Evolutionary conservation across 2,329 filamentous ascomycete species (phyloP), one percentile per base, ranked within the genome.

Genomic region (Aspergillus pseudonomiae): DNA sequence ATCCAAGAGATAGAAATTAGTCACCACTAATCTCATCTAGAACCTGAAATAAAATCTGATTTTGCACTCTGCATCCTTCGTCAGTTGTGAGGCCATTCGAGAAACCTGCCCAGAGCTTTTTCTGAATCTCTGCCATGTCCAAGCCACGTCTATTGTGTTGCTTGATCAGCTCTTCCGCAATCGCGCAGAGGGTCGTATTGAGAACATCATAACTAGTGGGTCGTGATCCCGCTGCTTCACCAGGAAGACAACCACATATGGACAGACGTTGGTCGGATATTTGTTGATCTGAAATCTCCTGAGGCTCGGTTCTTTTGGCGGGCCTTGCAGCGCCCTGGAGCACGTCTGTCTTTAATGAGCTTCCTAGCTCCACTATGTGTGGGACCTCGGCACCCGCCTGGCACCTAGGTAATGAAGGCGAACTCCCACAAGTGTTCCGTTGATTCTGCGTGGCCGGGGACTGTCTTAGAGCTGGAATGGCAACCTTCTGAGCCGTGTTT

Each of bases 41-140:
- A 21, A 79, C 71, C 65, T 77, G 67, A 32, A 81, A 79, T 26
- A 83, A 73, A 16, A 83, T 71, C n/a, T 78, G 76, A 59, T 76
- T 79, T 53, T 77, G 74, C 7, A 80, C 76, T 54, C 76, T 74
- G 63, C 76, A 79, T 26, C 74, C 77, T 61, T 74, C 68, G 10
- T 72, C 73, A 1, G 66, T 63, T 57, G 67, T 65, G 11, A 63
- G 56, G 12, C 71, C 70, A 28, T 71, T 72, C 45, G 70, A 69
- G 56, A 78, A 79, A 0, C 76, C 77, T n/a, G 70, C 65, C 63
- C 73, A 74, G 16, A 79, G 72, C 61, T 70, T 75, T 53, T 67
- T 65, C 43, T 71, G 73, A 45, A 80, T 79, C 41, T 78, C 73
- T 11, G 71, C 70, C 41, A 79, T 71, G 56, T 79, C 77, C 24